Percentiles rank a stretch among this genome's conserved stretches.
Conservation (phyloP, 2,329 filamentous ascomycete genomes). For the Aschersonia sp. region DNA sequence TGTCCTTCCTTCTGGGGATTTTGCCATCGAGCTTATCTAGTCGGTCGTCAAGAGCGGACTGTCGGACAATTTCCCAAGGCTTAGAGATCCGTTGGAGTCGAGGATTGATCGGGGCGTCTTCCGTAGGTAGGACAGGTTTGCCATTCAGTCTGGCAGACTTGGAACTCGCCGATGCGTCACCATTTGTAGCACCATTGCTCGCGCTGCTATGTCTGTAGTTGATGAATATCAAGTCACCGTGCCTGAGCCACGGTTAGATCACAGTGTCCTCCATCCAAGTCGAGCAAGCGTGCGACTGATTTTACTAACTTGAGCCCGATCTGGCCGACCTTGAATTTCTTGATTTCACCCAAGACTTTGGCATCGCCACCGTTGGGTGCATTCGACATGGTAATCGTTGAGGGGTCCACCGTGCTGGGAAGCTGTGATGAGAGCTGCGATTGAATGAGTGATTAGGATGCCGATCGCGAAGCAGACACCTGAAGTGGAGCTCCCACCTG, state of each 20-base stretch:
- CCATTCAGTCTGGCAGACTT: constrained; percentile 64
- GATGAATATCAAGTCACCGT: constrained; percentile 85
- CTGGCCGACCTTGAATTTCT: constrained; percentile 38
- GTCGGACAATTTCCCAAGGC: constrained; percentile 75
- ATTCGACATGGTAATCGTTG: constrained; percentile 47
- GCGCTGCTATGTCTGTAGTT: constrained; percentile 52
- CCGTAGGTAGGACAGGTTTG: constrained; percentile 53
- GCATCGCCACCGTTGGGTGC: constrained; percentile 41
- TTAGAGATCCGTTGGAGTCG: constrained; percentile 44
- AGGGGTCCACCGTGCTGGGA: constrained; percentile 46
- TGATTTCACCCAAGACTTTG: constrained; percentile 44
- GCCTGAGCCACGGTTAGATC: constrained; percentile 31
- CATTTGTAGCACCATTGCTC: constrained; percentile 19
- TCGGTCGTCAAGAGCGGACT: constrained; percentile 74
- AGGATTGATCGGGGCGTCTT: constrained; percentile 51
- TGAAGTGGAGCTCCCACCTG: constrained; percentile 23
- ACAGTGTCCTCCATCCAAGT: background rate
- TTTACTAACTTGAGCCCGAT: constrained; percentile 40
- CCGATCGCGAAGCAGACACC: background rate
- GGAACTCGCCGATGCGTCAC: constrained; percentile 18
- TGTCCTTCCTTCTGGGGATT: constrained; percentile 63
- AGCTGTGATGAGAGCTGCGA: constrained; percentile 41
- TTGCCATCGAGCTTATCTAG: constrained; percentile 85
- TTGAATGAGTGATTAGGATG: background rate
- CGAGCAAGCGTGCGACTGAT: background rate